These are phyloP conservation scores for Rheum nobile DNA, from an alignment of 148 eudicot genomes.

Conservation along the genomic window DNA sequence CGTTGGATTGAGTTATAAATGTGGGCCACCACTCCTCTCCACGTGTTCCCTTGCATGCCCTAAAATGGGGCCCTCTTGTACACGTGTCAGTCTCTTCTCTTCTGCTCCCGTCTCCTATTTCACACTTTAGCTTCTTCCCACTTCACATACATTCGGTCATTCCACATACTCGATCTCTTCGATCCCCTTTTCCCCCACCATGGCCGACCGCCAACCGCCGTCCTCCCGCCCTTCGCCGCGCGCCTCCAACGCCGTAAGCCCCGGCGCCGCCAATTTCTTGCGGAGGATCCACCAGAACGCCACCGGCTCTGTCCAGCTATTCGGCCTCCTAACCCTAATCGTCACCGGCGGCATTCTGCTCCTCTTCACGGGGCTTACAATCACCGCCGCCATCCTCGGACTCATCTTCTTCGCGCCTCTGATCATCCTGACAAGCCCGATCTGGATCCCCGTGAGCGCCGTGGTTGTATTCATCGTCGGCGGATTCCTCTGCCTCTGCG, in stretches of 20 bases:
- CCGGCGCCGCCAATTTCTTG: slow-evolving; percentile 23
- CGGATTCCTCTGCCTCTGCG: slow-evolving; percentile 36
- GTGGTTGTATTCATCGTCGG: slow-evolving; percentile 21
- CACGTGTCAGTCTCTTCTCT: background rate
- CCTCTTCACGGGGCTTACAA: slow-evolving; percentile 47
- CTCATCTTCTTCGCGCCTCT: slow-evolving; percentile 60
- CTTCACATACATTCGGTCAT: background rate
- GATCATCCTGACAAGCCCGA: slow-evolving; percentile 50
- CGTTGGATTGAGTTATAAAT: background rate
- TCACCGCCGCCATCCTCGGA: slow-evolving; percentile 33
- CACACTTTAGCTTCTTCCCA: background rate
- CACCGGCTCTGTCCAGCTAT: slow-evolving; percentile 50
- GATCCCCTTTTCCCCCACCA: background rate
- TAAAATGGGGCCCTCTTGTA: background rate
- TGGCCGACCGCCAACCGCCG: slow-evolving; percentile 18
- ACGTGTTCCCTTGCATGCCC: background rate
- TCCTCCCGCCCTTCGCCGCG: slow-evolving; percentile 10
- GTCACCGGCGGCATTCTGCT: slow-evolving; percentile 45
- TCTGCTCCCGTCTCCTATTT: background rate
- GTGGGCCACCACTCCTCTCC: background rate
- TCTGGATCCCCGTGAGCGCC: slow-evolving; percentile 58
- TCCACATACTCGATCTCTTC: background rate
- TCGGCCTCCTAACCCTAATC: slow-evolving; percentile 49
- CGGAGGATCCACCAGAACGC: slow-evolving; percentile 32
- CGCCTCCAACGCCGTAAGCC: slow-evolving; percentile 12